Percentiles rank a stretch among this genome's conserved stretches.
Conservation (phyloP, 768 basidiomycete genomes). For the Kwoniella sp. region DNA sequence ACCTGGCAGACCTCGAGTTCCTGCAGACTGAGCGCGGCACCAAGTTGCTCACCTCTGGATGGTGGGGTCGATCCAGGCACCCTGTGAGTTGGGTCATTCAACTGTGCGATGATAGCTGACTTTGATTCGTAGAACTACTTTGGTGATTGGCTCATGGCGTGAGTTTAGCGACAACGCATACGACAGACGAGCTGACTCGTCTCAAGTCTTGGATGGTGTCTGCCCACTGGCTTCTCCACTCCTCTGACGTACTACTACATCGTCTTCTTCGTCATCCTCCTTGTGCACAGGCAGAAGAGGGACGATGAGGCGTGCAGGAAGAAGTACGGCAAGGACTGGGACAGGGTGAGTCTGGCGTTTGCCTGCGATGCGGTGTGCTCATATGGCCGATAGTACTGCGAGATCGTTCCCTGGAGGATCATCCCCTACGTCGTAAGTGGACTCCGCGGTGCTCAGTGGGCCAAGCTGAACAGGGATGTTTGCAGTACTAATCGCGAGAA, state of each 20-base stretch:
- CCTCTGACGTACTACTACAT: constrained; percentile 97
- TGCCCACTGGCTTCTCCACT: constrained; percentile 85
- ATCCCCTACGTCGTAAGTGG: constrained; percentile 62
- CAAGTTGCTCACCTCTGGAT: constrained; percentile 87
- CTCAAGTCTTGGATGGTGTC: constrained; percentile 67
- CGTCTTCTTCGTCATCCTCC: constrained; percentile 77
- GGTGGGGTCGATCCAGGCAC: constrained; percentile 94
- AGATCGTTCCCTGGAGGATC: constrained; percentile 77
- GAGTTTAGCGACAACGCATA: constrained; percentile 12
- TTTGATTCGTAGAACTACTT: constrained; percentile 41
- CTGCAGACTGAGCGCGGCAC: constrained; percentile 79
- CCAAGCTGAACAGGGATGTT: too few species aligned
- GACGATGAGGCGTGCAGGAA: constrained; percentile 87
- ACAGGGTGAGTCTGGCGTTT: constrained; percentile 51
- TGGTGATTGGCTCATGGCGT: constrained; percentile 52
- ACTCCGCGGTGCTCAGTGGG: too few species aligned
- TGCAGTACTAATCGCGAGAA: too few species aligned
- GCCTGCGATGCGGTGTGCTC: background rate
- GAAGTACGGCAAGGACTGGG: constrained; percentile 97
- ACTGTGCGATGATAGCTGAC: background rate
- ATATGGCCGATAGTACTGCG: constrained; percentile 59
- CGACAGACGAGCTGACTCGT: background rate
- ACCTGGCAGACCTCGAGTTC: constrained; percentile 62
- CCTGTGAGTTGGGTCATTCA: constrained; percentile 53
- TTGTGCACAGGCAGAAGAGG: constrained; percentile 81